Percentiles rank a stretch among this genome's conserved stretches.
phyloP scores from a whole-genome alignment of 768 basidiomycete species.

The Harrya chromipes region DNA sequence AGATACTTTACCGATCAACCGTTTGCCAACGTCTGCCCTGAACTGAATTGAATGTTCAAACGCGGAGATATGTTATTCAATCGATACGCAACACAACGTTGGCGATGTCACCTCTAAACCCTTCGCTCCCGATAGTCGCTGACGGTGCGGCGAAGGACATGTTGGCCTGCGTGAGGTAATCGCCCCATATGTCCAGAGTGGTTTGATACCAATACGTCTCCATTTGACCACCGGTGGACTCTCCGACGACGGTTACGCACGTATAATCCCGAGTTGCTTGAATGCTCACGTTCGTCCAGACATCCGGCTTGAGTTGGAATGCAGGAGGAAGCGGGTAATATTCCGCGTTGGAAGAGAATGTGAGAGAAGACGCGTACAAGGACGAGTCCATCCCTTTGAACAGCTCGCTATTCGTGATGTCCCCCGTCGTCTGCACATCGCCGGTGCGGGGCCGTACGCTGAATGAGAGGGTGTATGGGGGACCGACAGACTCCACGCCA shows the following conservation, averaged over 20 bases:
- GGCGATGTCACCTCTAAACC: conserved; percentile 35
- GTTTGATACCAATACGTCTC: conserved; percentile 34
- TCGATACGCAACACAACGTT: conserved; percentile 25
- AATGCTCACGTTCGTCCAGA: conserved; percentile 36
- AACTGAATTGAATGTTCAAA: background rate
- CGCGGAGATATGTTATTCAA: conserved; percentile 8
- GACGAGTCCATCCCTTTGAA: conserved; percentile 37
- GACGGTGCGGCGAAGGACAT: conserved; percentile 46
- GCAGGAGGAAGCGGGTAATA: conserved; percentile 35
- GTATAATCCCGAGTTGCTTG: conserved; percentile 37
- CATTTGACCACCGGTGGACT: conserved; percentile 6
- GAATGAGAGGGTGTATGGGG: conserved; percentile 42
- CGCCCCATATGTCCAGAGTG: conserved; percentile 40
- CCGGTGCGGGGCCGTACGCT: conserved; percentile 31
- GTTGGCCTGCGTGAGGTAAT: conserved; percentile 36
- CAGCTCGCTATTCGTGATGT: conserved; percentile 20
- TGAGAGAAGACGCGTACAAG: conserved; percentile 36
- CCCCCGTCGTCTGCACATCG: conserved; percentile 12
- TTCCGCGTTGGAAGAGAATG: conserved; percentile 37
- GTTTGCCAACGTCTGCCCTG: background rate
- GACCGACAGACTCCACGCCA: conserved; percentile 38
- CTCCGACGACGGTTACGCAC: conserved; percentile 26
- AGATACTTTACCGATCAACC: background rate
- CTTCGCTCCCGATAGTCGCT: conserved; percentile 32
- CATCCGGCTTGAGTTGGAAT: conserved; percentile 25